A percentile compares a stretch with the other conserved stretches of the same genome.
These are phyloP conservation scores for Schizophyllum amplum DNA, from an alignment of 1,284 basidiomycete genomes.

Conservation along the genomic window DNA sequence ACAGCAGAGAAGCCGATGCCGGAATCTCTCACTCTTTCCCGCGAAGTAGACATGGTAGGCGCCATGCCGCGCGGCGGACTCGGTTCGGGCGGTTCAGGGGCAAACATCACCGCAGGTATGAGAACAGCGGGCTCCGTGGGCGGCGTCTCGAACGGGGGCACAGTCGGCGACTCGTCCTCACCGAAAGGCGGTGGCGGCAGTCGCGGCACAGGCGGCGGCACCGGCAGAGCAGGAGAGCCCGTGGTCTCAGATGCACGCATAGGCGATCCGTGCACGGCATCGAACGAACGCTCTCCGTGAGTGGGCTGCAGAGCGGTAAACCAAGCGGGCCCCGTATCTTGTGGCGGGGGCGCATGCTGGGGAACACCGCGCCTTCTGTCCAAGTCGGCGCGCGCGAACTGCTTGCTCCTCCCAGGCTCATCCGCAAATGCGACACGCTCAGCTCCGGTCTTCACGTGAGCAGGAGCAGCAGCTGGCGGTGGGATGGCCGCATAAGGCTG, in stretches of 20 bases:
- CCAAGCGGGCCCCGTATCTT: background rate
- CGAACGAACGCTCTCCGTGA: background rate
- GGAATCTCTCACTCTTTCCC: background rate
- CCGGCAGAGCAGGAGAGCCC: background rate
- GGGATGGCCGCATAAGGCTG: too few species aligned
- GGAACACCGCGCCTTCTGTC: background rate
- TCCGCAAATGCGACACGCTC: background rate
- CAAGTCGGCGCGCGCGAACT: background rate
- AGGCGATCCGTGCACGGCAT: background rate
- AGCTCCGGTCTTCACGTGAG: background rate
- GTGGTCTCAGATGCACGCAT: background rate
- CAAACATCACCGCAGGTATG: background rate
- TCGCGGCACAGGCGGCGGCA: background rate
- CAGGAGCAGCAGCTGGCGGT: too few species aligned
- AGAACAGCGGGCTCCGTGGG: background rate
- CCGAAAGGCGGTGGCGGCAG: background rate
- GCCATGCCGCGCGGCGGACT: background rate
- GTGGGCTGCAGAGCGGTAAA: background rate
- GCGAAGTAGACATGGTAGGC: background rate
- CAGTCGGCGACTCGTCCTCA: background rate
- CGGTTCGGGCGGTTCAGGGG: background rate
- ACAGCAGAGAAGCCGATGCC: background rate
- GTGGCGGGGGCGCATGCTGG: background rate
- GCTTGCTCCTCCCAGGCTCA: background rate
- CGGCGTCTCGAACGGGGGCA: background rate